phyloP scores from a whole-genome alignment of 257 asterid genomes.

The Primulina eburnea region DNA sequence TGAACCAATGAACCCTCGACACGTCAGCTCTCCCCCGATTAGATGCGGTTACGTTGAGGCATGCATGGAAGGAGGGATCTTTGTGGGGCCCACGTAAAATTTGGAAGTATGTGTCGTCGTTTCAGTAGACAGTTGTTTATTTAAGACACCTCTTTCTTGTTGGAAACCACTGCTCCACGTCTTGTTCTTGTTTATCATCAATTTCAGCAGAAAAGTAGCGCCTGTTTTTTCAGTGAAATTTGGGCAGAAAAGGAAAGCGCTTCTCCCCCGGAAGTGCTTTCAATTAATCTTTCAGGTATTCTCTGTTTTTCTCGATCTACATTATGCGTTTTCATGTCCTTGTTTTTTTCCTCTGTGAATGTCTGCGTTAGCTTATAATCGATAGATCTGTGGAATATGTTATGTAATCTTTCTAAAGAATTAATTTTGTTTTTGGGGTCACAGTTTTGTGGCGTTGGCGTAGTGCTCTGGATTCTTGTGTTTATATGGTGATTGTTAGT shows the following conservation, averaged over 20 bases:
- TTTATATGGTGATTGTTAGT: background rate
- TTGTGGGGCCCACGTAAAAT: background rate
- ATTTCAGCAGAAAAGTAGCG: background rate
- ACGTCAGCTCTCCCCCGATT: conserved; percentile 1
- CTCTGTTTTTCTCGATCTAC: background rate
- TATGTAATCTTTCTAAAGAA: background rate
- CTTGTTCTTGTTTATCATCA: background rate
- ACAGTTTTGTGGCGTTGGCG: conserved; percentile 1
- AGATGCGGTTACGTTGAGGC: conserved; percentile 28
- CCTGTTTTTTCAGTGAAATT: background rate
- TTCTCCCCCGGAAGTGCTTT: conserved; percentile 20
- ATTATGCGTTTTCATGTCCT: background rate
- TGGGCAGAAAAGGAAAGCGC: conserved; percentile 4
- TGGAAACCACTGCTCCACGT: background rate
- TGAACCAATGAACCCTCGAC: conserved; percentile 11
- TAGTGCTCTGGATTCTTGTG: conserved; percentile 9
- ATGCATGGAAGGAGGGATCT: conserved; percentile 26
- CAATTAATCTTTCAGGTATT: conserved; percentile 17
- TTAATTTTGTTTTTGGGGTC: background rate
- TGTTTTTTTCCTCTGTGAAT: background rate
- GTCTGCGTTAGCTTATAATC: conserved; percentile 20
- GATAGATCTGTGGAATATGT: conserved; percentile 22
- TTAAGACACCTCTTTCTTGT: background rate
- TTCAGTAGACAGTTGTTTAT: conserved; percentile 15
- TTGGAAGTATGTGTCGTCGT: background rate